Percentiles rank a stretch among this genome's conserved stretches.
Conservation (phyloP, 768 basidiomycete species). For the Mycena galopus region DNA sequence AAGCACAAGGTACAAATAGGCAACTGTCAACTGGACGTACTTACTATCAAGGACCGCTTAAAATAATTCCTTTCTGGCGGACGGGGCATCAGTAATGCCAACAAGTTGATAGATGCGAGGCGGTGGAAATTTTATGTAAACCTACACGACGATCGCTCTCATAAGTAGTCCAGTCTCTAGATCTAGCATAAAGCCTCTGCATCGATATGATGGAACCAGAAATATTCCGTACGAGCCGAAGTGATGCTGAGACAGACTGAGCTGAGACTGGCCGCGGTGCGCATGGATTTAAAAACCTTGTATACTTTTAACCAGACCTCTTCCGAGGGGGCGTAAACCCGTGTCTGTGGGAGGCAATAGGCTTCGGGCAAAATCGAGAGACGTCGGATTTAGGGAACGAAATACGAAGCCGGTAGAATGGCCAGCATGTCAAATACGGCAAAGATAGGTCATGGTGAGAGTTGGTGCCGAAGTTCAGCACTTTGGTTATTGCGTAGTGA, state of each 20-base stretch:
- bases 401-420: no score
- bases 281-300: not conserved
- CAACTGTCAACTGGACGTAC: no score
- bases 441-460: no score
- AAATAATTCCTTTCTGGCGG: not conserved
- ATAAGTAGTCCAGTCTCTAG: no score
- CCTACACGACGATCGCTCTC: no score
- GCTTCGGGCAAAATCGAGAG: not conserved
- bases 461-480: no score
- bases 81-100: no score
- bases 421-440: no score
- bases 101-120: not conserved
- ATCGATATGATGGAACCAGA: slow-evolving; percentile 10
- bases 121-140: not conserved
- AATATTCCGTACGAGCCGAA: not conserved
- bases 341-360: not conserved
- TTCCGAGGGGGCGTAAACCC: no score
- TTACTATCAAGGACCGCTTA: no score
- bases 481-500: no score
- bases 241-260: not conserved
- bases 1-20: not conserved
- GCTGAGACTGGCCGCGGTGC: not conserved
- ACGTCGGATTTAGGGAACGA: not conserved
- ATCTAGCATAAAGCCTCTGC: not conserved
- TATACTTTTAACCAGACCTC: not conserved